Evolutionary conservation across 495 filamentous ascomycete genomes (phyloP).

Genomic region (Physcia stellaris): DNA sequence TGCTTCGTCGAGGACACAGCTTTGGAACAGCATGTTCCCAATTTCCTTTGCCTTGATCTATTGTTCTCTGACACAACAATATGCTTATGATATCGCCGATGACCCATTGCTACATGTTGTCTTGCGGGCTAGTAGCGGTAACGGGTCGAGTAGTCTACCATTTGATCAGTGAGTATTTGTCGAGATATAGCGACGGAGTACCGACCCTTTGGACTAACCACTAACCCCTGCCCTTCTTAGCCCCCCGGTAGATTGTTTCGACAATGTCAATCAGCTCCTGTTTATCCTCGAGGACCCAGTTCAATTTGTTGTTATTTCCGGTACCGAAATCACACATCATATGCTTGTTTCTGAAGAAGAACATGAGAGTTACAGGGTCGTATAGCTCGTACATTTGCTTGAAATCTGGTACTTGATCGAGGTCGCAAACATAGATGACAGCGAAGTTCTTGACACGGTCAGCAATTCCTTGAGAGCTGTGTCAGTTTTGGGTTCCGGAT

Average conservation of each 20-base stretch:
- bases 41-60: too few relatives aligned
- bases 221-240: conserved; percentile 90
- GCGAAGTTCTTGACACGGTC: conserved; percentile 82
- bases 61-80: too few relatives aligned
- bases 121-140: too few relatives aligned
- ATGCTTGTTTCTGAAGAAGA: conserved; percentile 97
- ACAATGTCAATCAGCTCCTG: conserved; percentile 98
- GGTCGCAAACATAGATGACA: conserved; percentile 92
- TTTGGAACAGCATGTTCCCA: too few relatives aligned
- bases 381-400: conserved; percentile 79
- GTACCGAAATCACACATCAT: conserved; percentile 89
- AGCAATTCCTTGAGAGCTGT: too few relatives aligned
- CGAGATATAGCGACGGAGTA: too few relatives aligned
- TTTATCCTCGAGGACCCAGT: conserved; percentile 96
- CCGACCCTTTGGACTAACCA: conserved; percentile 90
- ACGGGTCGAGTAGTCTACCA: too few relatives aligned
- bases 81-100: too few relatives aligned
- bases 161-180: too few relatives aligned
- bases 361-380: conserved; percentile 62
- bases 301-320: conserved; percentile 96
- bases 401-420: conserved; percentile 93
- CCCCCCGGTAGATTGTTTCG: conserved; percentile 93
- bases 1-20: too few relatives aligned
- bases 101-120: too few relatives aligned
- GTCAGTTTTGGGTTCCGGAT: too few relatives aligned